Base-by-base conservation (phyloP, 768 basidiomycete species). In the Tubosaeta brunneosetosa region DNA sequence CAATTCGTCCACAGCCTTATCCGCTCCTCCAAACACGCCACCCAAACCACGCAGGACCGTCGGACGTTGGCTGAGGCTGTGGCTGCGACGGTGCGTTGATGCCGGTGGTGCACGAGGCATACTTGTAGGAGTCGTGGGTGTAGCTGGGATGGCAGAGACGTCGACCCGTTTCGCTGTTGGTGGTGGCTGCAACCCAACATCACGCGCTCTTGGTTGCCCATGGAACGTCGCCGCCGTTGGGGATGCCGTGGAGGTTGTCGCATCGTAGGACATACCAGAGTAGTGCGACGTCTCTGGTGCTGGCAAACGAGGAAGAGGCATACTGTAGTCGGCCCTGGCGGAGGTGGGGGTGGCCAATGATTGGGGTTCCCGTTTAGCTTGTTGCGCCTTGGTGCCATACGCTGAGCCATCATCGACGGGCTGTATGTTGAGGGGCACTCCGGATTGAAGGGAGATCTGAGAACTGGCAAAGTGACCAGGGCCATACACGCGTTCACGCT, bases 391-490 rank as follows among this genome's bases (percentile, higher is more conserved):
- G 14, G 63, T 37, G 27, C 61, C 51, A 31, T 50, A 55, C n/a
- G 55, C 50, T 22, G 61, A 36, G 14, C 49, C 37, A 1, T 66
- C 61, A 22, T 73, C 66, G 22, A 47, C 50, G 37, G 57, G 9
- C 12, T 52, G 26, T 12, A 49, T 47, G 34, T 63, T 57, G 32
- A 61, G 47, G 19, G 65, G 49, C 22, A 61, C 47, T 55, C 61
- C 61, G 0, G 69, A 62, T 50, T 75, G 68, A 14, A 90, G 65
- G 25, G 85, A 88, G 11, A 94, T 71, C 66, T 94, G 92, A 0
- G 94, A 97, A 49, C 82, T 88, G 3, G 97, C 97, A 70, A 99
- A 99, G 56, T 90, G 85, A 4, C 94, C 94, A 0, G 86, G 85
- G 0, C 95, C 97, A 69, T 94, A 98, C 7, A 99, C 89, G 47